Evolutionary conservation across 805 yeast genomes (phyloP).

Genomic region (Yarrowia osloensis): DNA sequence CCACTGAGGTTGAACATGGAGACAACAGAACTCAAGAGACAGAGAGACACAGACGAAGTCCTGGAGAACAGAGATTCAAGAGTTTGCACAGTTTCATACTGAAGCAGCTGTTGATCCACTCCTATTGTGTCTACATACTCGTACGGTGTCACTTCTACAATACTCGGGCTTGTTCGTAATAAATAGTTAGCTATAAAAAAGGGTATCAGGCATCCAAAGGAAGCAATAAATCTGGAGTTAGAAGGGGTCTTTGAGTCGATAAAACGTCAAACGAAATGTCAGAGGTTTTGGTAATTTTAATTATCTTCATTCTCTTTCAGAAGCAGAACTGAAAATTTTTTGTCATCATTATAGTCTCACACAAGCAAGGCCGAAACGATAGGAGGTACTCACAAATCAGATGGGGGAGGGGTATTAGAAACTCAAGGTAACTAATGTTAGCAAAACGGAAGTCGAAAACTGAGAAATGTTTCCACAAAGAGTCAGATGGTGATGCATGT

Average conservation of each 20-base stretch:
- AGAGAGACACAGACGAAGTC: too few relatives aligned
- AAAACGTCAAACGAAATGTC: neutral
- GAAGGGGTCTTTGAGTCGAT: neutral
- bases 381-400: slow-evolving; percentile 21
- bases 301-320: slow-evolving; percentile 87
- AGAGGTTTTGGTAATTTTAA: slow-evolving; percentile 38
- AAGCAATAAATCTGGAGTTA: slow-evolving; percentile 15
- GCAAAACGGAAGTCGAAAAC: neutral
- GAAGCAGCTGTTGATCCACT: too few relatives aligned
- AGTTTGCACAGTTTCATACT: too few relatives aligned
- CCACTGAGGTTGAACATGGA: too few relatives aligned
- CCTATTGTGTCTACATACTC: too few relatives aligned
- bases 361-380: neutral
- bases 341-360: slow-evolving; percentile 58
- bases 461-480: slow-evolving; percentile 30
- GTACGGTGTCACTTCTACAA: too few relatives aligned
- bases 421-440: slow-evolving; percentile 11
- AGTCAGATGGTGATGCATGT: slow-evolving; percentile 99
- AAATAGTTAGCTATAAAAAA: slow-evolving; percentile 2
- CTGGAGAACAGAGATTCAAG: too few relatives aligned
- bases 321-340: slow-evolving; percentile 88
- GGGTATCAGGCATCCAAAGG: neutral
- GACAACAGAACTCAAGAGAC: too few relatives aligned
- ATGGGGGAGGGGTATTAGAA: slow-evolving; percentile 24
- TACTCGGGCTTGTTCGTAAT: too few relatives aligned